Percentiles rank a stretch among this genome's conserved stretches.
Conservation (phyloP, 2,329 filamentous ascomycete species). For the Tolypocladium ovalisporum region DNA sequence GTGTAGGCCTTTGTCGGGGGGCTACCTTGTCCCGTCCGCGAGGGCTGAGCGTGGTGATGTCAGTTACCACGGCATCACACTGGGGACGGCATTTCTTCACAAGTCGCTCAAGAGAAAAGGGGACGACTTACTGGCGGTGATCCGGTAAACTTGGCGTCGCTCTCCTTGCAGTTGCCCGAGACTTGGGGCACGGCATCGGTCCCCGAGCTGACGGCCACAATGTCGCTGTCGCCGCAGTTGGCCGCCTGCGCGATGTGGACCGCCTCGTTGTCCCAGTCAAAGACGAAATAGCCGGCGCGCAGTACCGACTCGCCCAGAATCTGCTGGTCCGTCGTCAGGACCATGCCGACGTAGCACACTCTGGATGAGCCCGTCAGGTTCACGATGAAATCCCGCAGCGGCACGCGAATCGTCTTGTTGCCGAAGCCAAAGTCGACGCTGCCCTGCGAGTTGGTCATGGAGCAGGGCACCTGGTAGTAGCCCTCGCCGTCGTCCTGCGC, state of each 20-base stretch:
- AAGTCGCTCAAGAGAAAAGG: not conserved
- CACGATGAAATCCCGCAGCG: constrained; percentile 39
- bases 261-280: constrained; percentile 32
- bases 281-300: constrained; percentile 33
- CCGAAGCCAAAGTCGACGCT: constrained; percentile 39
- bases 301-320: constrained; percentile 32
- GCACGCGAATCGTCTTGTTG: constrained; percentile 27
- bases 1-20: constrained; percentile 9
- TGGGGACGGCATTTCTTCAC: not conserved
- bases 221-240: constrained; percentile 26
- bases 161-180: constrained; percentile 23
- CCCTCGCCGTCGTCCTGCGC: constrained; percentile 28
- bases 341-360: constrained; percentile 31
- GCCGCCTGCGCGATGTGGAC: constrained; percentile 30
- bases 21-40: not conserved
- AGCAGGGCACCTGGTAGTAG: constrained; percentile 34
- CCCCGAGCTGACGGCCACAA: constrained; percentile 23
- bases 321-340: constrained; percentile 27
- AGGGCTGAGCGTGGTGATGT: constrained; percentile 2
- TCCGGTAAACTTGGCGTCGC: constrained; percentile 11
- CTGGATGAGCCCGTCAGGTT: constrained; percentile 20
- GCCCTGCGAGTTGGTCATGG: constrained; percentile 20
- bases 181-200: constrained; percentile 19
- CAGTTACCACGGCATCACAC: not conserved
- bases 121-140: not conserved